These are phyloP conservation scores for Arabidopsis lyrata DNA, from an alignment of 441 rosid species.

Conservation along the genomic window DNA sequence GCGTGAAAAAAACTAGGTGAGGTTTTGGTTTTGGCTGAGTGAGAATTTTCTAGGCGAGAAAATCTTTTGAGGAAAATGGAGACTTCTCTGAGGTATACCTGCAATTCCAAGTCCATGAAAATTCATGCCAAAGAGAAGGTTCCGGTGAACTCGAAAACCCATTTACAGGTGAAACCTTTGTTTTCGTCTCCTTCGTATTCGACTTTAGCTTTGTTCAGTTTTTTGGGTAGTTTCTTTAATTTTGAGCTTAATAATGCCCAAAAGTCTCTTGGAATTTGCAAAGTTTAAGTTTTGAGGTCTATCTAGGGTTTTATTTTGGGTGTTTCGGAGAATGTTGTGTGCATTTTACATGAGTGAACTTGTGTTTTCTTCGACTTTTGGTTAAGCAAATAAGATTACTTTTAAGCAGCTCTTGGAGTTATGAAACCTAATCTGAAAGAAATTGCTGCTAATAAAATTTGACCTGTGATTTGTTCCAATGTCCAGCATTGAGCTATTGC, in stretches of 20 bases:
- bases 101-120: slow-evolving; percentile 69
- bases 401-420: slow-evolving; percentile 8
- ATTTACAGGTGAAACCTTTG: slow-evolving; percentile 60
- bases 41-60: slow-evolving; percentile 25
- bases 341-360: background rate
- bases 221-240: slow-evolving; percentile 10
- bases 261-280: background rate
- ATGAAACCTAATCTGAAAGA: slow-evolving; percentile 4
- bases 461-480: background rate
- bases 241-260: background rate
- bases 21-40: slow-evolving; percentile 39
- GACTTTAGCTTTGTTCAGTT: background rate
- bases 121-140: slow-evolving; percentile 93
- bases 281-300: background rate
- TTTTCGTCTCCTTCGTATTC: slow-evolving; percentile 13
- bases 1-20: slow-evolving; percentile 38
- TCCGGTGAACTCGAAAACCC: slow-evolving; percentile 65
- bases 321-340: background rate
- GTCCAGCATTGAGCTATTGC: slow-evolving; percentile 18
- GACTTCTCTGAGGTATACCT: slow-evolving; percentile 77
- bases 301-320: background rate
- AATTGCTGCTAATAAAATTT: slow-evolving; percentile 13
- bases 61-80: slow-evolving; percentile 55
- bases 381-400: slow-evolving; percentile 3
- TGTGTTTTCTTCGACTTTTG: background rate